Conservation (phyloP, 768 basidiomycete genomes). For the Trametes sanguinea region DNA sequence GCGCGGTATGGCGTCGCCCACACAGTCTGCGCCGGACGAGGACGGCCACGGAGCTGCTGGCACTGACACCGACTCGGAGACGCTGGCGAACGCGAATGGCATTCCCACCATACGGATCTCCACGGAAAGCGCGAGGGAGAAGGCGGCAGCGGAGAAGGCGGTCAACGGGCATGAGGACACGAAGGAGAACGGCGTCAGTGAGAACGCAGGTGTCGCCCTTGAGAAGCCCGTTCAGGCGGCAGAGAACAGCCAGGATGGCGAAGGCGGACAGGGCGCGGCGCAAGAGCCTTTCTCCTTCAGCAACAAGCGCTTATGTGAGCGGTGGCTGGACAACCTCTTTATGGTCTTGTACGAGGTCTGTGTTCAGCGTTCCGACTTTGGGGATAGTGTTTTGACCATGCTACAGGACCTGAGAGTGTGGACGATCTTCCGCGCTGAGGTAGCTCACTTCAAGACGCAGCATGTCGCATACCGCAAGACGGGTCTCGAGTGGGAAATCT, state of each 20-base stretch:
- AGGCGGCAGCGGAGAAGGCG: conserved; percentile 39
- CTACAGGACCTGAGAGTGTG: conserved; percentile 90
- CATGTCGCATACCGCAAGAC: conserved; percentile 98
- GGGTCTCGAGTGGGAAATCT: conserved; percentile 95
- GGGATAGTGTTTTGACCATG: background rate
- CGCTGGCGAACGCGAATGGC: conserved; percentile 29
- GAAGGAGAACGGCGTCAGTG: conserved; percentile 35
- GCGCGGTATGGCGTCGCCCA: conserved; percentile 53
- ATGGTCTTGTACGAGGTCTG: conserved; percentile 96
- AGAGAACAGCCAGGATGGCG: conserved; percentile 33
- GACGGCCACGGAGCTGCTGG: conserved; percentile 16
- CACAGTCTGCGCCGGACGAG: conserved; percentile 29
- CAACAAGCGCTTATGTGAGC: conserved; percentile 94
- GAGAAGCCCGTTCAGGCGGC: conserved; percentile 49
- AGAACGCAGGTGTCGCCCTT: conserved; percentile 32
- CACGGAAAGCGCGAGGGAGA: conserved; percentile 47
- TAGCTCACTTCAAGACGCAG: conserved; percentile 98
- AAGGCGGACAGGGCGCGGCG: conserved; percentile 18
- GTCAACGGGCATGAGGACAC: conserved; percentile 51
- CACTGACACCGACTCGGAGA: conserved; percentile 30
- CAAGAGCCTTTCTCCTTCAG: conserved; percentile 86
- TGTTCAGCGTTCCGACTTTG: background rate
- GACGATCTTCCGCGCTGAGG: conserved; percentile 98
- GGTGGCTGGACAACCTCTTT: conserved; percentile 97
- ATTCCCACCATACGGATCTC: conserved; percentile 64